These are phyloP conservation scores for Xylaria intraflava DNA, from an alignment of 495 filamentous ascomycete species.

Conservation along the genomic window DNA sequence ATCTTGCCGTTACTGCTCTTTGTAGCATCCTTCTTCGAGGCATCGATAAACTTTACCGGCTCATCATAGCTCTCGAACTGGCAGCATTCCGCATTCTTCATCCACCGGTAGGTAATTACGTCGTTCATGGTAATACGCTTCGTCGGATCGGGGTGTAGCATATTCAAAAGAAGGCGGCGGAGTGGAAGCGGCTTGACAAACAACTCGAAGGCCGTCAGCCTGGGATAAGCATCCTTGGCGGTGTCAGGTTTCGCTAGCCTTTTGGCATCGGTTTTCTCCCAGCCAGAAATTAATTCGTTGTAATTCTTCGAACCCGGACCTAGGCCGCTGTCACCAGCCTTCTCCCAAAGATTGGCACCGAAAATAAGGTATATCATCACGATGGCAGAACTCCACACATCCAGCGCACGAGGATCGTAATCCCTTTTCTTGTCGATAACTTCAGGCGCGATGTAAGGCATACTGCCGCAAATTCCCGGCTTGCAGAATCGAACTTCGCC, in stretches of 20 bases:
- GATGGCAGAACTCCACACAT: constrained; percentile 74
- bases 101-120: constrained; percentile 53
- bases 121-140: constrained; percentile 59
- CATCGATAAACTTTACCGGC: constrained; percentile 43
- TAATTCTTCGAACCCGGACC: constrained; percentile 37
- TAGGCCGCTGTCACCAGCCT: constrained; percentile 42
- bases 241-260: constrained; percentile 37
- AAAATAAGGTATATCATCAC: constrained; percentile 64
- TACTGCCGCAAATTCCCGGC: constrained; percentile 67
- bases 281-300: constrained; percentile 52
- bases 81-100: constrained; percentile 68
- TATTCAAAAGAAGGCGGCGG: constrained; percentile 59
- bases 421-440: constrained; percentile 55
- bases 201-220: constrained; percentile 42
- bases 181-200: constrained; percentile 46
- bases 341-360: constrained; percentile 58
- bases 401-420: constrained; percentile 69
- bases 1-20: constrained; percentile 35
- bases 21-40: constrained; percentile 42
- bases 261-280: constrained; percentile 52
- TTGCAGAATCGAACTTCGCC: constrained; percentile 57
- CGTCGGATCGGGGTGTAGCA: constrained; percentile 66
- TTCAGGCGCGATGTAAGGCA: constrained; percentile 74
- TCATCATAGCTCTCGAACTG: constrained; percentile 55
- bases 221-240: constrained; percentile 48